Base-by-base conservation (phyloP, 2,329 filamentous ascomycete genomes). In the Hymenoscyphus infarciens region DNA sequence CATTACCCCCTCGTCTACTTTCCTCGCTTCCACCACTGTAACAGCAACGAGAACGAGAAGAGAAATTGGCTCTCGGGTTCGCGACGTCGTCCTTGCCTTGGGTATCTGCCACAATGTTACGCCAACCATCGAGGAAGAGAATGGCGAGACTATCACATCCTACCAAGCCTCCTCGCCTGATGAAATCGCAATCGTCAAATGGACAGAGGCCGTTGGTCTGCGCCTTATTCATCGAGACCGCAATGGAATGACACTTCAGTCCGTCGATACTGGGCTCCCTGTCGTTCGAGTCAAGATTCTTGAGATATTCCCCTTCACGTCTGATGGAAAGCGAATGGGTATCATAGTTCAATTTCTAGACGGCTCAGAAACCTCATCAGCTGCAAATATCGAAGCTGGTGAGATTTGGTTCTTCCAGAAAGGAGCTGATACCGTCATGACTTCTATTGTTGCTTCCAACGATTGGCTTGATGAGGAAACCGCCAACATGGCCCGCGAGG, bases 361-460 rank as follows among this genome's bases (percentile, higher is more conserved):
- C 15, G 80, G 80, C 35, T 80, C 81, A 1, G 78, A 83, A 1
- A 70, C 77, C 0, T 74, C 82, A 2, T 79, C 82, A 1, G 69
- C 74, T 6, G 77, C 79, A 0, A 77, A 78, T 45, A 77, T 85
- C 11, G 80, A 81, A 11, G 81, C 81, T 56, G 87, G 90, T 15
- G 94, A 98, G 73, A 94, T 98, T 33, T 97, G 94, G 90, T 99
- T 99, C 78, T 98, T 94, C 73, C 93, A 99, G 72, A 99, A 99
- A 77, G 95, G 95, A 65, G 96, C 95, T 2, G 96, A 99, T 74
- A 98, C 95, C 0, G 94, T 99, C 67, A 99, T 99, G 96, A 86
- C 88, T n/a, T 84, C 88, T 2, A 98, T 99, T 68, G 95, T 99
- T 39, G 91, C 90, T 7, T 87, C 93, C 19, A 99, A 98, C 73